phyloP scores from a whole-genome alignment of 2,329 filamentous ascomycete genomes.

The Fusarium torulosum region DNA sequence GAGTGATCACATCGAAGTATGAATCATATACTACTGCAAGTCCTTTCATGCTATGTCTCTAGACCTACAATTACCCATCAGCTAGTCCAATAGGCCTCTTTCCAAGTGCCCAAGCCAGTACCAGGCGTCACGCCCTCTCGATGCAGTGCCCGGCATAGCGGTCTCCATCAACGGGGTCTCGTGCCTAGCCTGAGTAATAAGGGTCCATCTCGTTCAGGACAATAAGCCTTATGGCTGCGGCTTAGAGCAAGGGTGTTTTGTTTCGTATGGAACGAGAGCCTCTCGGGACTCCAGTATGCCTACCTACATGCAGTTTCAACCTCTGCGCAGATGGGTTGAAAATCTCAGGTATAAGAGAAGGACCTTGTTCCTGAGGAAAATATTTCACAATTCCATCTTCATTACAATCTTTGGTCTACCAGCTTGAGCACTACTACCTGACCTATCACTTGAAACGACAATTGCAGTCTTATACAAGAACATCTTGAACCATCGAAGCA shows the following conservation, averaged over 20 bases:
- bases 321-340: slow-evolving; percentile 25
- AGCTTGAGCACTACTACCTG: background rate
- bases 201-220: slow-evolving; percentile 4
- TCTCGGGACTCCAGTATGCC: slow-evolving; percentile 26
- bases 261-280: slow-evolving; percentile 2
- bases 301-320: slow-evolving; percentile 32
- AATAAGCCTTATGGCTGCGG: slow-evolving; percentile 38
- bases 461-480: background rate
- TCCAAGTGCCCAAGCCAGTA: slow-evolving; percentile 14
- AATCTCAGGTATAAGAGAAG: slow-evolving; percentile 35
- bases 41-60: background rate
- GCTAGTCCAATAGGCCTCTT: slow-evolving; percentile 13
- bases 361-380: slow-evolving; percentile 28
- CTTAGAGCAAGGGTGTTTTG: slow-evolving; percentile 15
- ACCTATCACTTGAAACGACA: background rate
- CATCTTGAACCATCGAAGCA: background rate
- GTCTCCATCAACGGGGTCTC: slow-evolving; percentile 15
- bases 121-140: slow-evolving; percentile 16
- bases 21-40: slow-evolving; percentile 18
- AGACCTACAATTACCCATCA: slow-evolving; percentile 10
- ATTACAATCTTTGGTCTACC: slow-evolving; percentile 13
- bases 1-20: slow-evolving; percentile 6
- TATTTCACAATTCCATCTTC: slow-evolving; percentile 9
- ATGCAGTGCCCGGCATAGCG: slow-evolving; percentile 23
- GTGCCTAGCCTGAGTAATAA: slow-evolving; percentile 34